Evolutionary conservation across 78 protist genomes (phyloP).

Genomic region (Dictyostelium capitatum): DNA sequence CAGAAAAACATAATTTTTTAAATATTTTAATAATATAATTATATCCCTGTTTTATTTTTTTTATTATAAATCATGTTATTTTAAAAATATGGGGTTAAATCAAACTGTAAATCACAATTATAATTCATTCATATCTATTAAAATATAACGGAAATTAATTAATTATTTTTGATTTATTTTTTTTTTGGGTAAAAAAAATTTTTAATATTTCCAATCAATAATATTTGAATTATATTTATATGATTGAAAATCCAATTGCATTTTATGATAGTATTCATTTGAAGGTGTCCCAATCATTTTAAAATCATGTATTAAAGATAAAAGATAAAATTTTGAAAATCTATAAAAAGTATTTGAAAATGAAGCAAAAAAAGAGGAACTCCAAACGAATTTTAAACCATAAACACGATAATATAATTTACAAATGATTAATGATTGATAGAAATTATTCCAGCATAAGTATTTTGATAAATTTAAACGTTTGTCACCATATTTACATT

Average conservation of each 20-base stretch:
- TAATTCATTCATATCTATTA: too few species aligned
- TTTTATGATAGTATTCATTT: constrained; percentile 12
- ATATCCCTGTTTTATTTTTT: too few species aligned
- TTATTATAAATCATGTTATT: too few species aligned
- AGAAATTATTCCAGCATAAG: constrained; percentile 27
- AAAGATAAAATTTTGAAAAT: constrained; percentile 9
- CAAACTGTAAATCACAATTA: too few species aligned
- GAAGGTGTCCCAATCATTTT: not conserved
- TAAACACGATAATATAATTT: not conserved
- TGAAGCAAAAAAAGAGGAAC: not conserved
- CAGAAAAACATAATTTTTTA: too few species aligned
- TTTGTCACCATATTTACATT: constrained; percentile 34
- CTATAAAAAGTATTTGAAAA: not conserved
- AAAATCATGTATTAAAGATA: not conserved
- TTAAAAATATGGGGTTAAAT: too few species aligned
- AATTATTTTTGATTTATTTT: too few species aligned
- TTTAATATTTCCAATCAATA: constrained; percentile 22
- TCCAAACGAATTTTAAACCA: not conserved
- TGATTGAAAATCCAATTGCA: not conserved
- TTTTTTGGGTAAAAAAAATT: too few species aligned
- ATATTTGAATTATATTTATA: not conserved
- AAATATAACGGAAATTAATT: too few species aligned
- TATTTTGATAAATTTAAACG: constrained; percentile 55
- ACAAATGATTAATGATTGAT: constrained; percentile 9
- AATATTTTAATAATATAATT: too few species aligned